phyloP scores from a whole-genome alignment of 164 flowering plant genomes.

The Stephania yunnanensis region DNA sequence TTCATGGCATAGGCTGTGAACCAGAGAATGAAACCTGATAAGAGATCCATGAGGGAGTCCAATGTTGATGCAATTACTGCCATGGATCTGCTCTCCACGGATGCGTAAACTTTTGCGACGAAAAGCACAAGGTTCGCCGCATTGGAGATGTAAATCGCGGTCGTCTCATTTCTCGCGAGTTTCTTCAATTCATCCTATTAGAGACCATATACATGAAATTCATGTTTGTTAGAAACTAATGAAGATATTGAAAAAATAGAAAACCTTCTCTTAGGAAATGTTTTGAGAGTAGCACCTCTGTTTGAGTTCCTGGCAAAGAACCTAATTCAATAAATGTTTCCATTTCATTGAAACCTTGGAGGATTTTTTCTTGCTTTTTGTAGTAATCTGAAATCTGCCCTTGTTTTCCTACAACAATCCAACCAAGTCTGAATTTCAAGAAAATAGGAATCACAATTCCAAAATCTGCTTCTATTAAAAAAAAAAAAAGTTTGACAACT shows the following conservation, averaged over 20 bases:
- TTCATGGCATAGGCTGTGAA: constrained; percentile 77
- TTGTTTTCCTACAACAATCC: constrained; percentile 34
- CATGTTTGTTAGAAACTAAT: neutral
- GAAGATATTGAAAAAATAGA: neutral
- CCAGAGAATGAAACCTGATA: constrained; percentile 87
- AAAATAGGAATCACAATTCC: neutral
- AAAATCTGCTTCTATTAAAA: neutral
- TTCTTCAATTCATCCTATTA: constrained; percentile 62
- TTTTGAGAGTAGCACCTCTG: constrained; percentile 44
- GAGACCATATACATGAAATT: neutral
- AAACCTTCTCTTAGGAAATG: neutral
- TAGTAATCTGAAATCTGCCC: constrained; percentile 67
- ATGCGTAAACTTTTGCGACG: constrained; percentile 69
- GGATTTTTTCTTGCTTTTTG: constrained; percentile 72
- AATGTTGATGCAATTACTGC: constrained; percentile 87
- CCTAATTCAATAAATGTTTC: constrained; percentile 52
- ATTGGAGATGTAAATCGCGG: constrained; percentile 57
- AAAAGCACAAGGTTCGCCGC: constrained; percentile 61
- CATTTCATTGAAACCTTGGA: constrained; percentile 82
- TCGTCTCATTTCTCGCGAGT: constrained; percentile 55
- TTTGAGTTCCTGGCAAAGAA: constrained; percentile 39
- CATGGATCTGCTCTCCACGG: constrained; percentile 66
- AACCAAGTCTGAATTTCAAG: constrained; percentile 11
- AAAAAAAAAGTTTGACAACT: no score
- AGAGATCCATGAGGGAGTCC: constrained; percentile 73